Evolutionary conservation across 176 grass and related monocot species (phyloP).

Genomic region (Puccinellia tenuiflora): DNA sequence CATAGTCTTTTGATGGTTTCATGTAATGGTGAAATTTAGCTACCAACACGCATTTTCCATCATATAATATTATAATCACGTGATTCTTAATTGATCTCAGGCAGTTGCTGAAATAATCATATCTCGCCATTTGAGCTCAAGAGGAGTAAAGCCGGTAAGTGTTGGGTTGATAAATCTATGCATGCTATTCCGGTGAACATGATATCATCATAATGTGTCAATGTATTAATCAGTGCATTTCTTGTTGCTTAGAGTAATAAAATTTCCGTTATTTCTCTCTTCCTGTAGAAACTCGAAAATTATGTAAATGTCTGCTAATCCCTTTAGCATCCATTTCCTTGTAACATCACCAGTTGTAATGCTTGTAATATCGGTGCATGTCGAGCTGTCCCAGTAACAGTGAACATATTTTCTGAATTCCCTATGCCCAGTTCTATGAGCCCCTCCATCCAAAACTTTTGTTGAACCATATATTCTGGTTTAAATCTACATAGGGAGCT

Average conservation of each 20-base stretch:
- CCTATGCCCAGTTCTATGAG: neutral
- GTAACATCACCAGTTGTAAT: neutral
- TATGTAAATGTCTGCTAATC: neutral
- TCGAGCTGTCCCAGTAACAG: neutral
- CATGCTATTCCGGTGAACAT: neutral
- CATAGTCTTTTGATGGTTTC: neutral
- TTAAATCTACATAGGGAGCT: conserved; percentile 43
- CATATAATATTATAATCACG: neutral
- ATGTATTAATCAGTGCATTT: neutral
- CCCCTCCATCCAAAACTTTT: conserved; percentile 13
- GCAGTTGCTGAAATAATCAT: conserved; percentile 88
- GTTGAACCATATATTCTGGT: conserved; percentile 13
- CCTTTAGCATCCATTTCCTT: neutral
- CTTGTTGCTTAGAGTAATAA: neutral
- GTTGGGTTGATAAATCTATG: neutral
- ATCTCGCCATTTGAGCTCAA: conserved; percentile 64
- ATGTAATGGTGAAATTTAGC: neutral
- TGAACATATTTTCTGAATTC: neutral
- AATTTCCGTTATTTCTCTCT: neutral
- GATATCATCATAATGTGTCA: neutral
- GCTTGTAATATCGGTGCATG: neutral
- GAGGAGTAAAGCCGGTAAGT: conserved; percentile 74
- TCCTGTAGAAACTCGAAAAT: neutral
- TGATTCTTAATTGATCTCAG: conserved; percentile 46
- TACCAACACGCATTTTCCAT: neutral